Percentiles rank a stretch among this genome's conserved stretches.
These are phyloP conservation scores for Cyclanthera cordifolia DNA, from an alignment of 306 rosid species.

Conservation along the genomic window DNA sequence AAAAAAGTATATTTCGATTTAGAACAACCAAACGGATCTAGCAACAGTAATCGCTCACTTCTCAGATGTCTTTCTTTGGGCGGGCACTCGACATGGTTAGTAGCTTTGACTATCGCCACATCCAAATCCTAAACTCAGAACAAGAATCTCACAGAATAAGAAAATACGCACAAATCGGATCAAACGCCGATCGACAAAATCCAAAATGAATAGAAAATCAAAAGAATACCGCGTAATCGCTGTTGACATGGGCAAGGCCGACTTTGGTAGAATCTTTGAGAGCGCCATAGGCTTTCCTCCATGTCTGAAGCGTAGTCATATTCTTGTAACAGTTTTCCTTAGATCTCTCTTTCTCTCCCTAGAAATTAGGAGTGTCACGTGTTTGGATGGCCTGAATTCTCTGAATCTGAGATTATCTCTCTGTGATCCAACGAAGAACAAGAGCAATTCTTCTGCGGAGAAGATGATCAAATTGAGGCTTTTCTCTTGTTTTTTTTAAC, in stretches of 20 bases:
- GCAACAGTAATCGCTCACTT: conserved; percentile 41
- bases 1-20: neutral
- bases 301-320: conserved; percentile 94
- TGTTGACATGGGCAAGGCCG: conserved; percentile 99
- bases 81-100: conserved; percentile 95
- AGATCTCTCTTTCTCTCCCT: conserved; percentile 16
- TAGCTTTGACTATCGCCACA: conserved; percentile 95
- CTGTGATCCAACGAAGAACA: conserved; percentile 28
- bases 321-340: neutral
- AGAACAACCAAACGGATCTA: conserved; percentile 27
- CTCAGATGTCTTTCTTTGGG: conserved; percentile 92
- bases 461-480: neutral
- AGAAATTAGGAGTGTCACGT: conserved; percentile 15
- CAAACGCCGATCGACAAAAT: conserved; percentile 4
- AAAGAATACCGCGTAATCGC: conserved; percentile 77
- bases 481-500: neutral
- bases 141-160: conserved; percentile 18
- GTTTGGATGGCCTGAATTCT: conserved; percentile 27
- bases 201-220: neutral
- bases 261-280: conserved; percentile 92
- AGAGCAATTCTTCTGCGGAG: conserved; percentile 19
- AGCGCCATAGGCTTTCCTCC: conserved; percentile 97
- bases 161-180: neutral
- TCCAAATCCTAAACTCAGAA: conserved; percentile 84
- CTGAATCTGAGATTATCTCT: conserved; percentile 27